A percentile compares a stretch with the other conserved stretches of the same genome.
phyloP scores from a whole-genome alignment of 305 asterid genomes.

The Solanum aculeatissimum region DNA sequence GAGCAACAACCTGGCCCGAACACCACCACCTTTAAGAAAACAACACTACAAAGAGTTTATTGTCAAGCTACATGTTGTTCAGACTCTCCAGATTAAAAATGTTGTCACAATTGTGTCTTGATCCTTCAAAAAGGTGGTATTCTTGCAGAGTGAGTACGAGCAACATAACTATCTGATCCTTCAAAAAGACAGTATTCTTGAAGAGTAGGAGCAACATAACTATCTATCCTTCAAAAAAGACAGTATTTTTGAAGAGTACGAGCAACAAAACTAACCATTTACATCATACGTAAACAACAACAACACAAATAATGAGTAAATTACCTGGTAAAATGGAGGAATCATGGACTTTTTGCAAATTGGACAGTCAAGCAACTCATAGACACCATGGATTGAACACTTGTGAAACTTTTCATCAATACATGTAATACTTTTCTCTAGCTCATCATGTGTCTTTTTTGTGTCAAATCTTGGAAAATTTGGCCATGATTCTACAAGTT shows the following conservation, averaged over 20 bases:
- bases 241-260: not conserved
- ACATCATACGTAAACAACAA: no score
- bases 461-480: slow-evolving; percentile 23
- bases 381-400: slow-evolving; percentile 33
- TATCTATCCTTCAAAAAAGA: no score
- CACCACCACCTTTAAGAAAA: not conserved
- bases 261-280: not conserved
- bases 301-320: no score
- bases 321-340: slow-evolving; percentile 90
- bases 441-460: slow-evolving; percentile 6
- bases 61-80: not conserved
- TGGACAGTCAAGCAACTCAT: slow-evolving; percentile 73
- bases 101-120: not conserved
- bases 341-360: slow-evolving; percentile 50
- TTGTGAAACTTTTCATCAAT: slow-evolving; percentile 30
- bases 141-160: not conserved
- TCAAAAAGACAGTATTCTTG: no score
- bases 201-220: no score
- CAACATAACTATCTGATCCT: not conserved
- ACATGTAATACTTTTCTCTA: slow-evolving; percentile 23
- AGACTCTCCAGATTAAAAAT: not conserved
- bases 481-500: slow-evolving; percentile 31
- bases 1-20: not conserved
- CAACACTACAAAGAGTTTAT: not conserved
- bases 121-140: not conserved